Conservation (phyloP, 768 basidiomycete genomes). For the Pisolithus microcarpus region DNA sequence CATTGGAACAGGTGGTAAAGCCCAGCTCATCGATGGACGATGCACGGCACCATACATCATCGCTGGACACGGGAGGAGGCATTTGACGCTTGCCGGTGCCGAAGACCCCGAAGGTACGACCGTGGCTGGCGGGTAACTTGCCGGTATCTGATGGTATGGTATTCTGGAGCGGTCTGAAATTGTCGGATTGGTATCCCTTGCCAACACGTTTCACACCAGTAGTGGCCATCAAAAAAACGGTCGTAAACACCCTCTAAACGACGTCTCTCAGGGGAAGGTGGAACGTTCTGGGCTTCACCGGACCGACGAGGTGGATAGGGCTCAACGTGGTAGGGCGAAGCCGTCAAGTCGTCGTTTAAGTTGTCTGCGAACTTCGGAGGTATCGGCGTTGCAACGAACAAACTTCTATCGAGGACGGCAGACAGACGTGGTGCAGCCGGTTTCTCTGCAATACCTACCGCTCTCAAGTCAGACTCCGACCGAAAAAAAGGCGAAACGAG, state of each 20-base stretch:
- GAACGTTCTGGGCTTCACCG: constrained; percentile 21
- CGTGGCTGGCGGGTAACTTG: constrained; percentile 10
- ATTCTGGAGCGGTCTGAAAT: constrained; percentile 37
- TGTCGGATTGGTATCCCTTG: constrained; percentile 74
- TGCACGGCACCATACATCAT: constrained; percentile 40
- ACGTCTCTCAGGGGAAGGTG: constrained; percentile 52
- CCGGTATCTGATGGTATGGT: constrained; percentile 13
- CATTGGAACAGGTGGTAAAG: constrained; percentile 35
- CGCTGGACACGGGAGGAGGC: constrained; percentile 70
- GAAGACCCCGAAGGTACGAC: constrained; percentile 24
- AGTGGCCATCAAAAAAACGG: constrained; percentile 74
- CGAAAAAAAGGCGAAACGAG: neutral
- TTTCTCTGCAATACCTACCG: constrained; percentile 27
- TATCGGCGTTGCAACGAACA: constrained; percentile 55
- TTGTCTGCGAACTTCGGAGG: constrained; percentile 33
- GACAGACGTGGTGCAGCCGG: constrained; percentile 51
- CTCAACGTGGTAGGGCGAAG: constrained; percentile 58
- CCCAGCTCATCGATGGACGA: constrained; percentile 64
- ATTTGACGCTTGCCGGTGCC: constrained; percentile 42
- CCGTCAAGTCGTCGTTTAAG: constrained; percentile 41
- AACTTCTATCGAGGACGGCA: constrained; percentile 57
- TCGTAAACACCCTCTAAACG: constrained; percentile 74
- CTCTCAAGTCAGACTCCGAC: neutral
- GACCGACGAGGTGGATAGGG: constrained; percentile 51
- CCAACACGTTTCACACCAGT: constrained; percentile 75